phyloP scores from a whole-genome alignment of 164 flowering plant species.

The Annona squamosa region DNA sequence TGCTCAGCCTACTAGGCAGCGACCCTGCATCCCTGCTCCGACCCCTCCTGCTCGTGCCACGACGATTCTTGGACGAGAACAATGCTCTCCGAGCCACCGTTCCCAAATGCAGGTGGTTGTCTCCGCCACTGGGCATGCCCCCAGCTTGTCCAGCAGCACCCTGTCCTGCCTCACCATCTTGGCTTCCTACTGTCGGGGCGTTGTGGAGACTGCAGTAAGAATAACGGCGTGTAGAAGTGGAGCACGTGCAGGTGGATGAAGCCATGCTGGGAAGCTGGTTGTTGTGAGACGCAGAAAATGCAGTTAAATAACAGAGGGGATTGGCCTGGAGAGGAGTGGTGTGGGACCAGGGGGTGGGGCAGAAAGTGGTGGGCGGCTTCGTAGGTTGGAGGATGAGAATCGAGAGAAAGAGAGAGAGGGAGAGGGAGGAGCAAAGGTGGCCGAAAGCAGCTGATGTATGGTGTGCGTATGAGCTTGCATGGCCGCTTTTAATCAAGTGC shows the following conservation, averaged over 20 bases:
- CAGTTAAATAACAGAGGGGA: not conserved
- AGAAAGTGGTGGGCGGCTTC: constrained; percentile 14
- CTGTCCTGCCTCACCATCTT: constrained; percentile 9
- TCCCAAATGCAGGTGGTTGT: constrained; percentile 16
- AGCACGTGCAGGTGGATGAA: not conserved
- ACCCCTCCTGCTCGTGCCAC: constrained; percentile 26
- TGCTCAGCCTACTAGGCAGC: constrained; percentile 56
- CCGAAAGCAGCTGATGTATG: constrained; percentile 21
- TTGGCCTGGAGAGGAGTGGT: not conserved
- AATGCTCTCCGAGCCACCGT: constrained; percentile 50
- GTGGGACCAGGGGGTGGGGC: not conserved
- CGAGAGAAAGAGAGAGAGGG: not conserved
- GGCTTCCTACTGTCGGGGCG: constrained; percentile 28
- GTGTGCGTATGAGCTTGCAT: not conserved
- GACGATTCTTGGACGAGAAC: constrained; percentile 29
- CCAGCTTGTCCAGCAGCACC: not conserved
- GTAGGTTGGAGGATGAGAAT: constrained; percentile 15
- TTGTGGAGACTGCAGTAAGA: constrained; percentile 1
- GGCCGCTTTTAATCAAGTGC: not conserved
- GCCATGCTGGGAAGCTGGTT: not conserved
- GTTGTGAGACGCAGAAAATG: not conserved
- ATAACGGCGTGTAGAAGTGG: not conserved
- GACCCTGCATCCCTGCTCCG: constrained; percentile 20
- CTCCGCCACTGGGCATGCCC: not conserved
- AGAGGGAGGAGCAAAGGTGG: constrained; percentile 3